phyloP scores from a whole-genome alignment of 805 yeast genomes.

The Millerozyma acaciae region DNA sequence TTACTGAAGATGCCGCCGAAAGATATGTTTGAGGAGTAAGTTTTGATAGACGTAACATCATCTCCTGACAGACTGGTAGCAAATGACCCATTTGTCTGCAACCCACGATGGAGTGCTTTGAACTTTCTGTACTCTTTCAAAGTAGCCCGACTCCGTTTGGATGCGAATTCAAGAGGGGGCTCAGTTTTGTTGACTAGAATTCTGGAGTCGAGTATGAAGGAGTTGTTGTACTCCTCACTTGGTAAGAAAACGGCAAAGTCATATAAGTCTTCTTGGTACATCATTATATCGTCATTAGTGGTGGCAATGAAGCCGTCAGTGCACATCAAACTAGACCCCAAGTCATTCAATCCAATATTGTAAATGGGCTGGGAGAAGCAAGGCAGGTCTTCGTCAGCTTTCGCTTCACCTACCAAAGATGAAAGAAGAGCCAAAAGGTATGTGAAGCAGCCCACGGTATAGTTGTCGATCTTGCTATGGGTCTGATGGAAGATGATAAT shows the following conservation, averaged over 20 bases:
- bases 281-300: slow-evolving; percentile 63
- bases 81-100: slow-evolving; percentile 7
- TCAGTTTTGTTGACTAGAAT: slow-evolving; percentile 1
- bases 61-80: slow-evolving; percentile 18
- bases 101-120: slow-evolving; percentile 26
- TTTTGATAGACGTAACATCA: slow-evolving; percentile 27
- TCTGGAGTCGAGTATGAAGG: slow-evolving; percentile 10
- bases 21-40: slow-evolving; percentile 21
- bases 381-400: slow-evolving; percentile 6
- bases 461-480: slow-evolving; percentile 17
- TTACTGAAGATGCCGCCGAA: slow-evolving; percentile 4
- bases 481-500: slow-evolving; percentile 44
- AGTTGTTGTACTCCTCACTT: slow-evolving; percentile 13
- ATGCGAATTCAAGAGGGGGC: slow-evolving; percentile 4
- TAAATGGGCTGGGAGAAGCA: slow-evolving; percentile 50
- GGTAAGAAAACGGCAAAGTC: slow-evolving; percentile 38
- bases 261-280: slow-evolving; percentile 49
- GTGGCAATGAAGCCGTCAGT: slow-evolving; percentile 49
- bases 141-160: slow-evolving; percentile 24
- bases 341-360: slow-evolving; percentile 59
- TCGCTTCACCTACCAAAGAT: slow-evolving; percentile 55
- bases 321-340: slow-evolving; percentile 17
- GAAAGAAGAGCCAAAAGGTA: slow-evolving; percentile 61
- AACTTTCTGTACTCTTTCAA: slow-evolving; percentile 36
- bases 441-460: slow-evolving; percentile 41